Evolutionary conservation across 805 yeast species (phyloP).

Genomic region (Starmerella davenportii): DNA sequence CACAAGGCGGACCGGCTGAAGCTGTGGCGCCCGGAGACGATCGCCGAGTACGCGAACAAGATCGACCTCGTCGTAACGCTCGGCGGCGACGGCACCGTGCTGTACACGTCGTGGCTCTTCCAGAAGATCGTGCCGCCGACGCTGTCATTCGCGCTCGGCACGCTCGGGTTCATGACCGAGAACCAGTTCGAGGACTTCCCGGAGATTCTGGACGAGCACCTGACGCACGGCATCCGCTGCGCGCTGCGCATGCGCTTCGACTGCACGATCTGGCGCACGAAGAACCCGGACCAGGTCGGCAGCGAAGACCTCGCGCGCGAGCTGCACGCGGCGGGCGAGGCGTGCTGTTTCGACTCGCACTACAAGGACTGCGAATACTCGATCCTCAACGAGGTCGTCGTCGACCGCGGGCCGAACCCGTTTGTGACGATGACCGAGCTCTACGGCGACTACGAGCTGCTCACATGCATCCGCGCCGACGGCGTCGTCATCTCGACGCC

Average conservation of each 20-base stretch:
- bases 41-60: slow-evolving; percentile 25
- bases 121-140: slow-evolving; percentile 82
- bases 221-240: slow-evolving; percentile 55
- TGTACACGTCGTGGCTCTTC: slow-evolving; percentile 72
- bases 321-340: slow-evolving; percentile 26
- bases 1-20: slow-evolving; percentile 29
- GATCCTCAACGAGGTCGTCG: slow-evolving; percentile 73
- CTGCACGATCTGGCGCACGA: slow-evolving; percentile 38
- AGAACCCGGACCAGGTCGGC: slow-evolving; percentile 21
- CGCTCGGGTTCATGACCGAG: slow-evolving; percentile 81
- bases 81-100: slow-evolving; percentile 95
- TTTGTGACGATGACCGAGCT: slow-evolving; percentile 77
- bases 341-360: slow-evolving; percentile 10
- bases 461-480: slow-evolving; percentile 87
- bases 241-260: slow-evolving; percentile 76
- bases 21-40: slow-evolving; percentile 51
- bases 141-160: slow-evolving; percentile 72
- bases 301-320: slow-evolving; percentile 24
- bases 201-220: slow-evolving; percentile 35
- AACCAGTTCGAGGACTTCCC: slow-evolving; percentile 62
- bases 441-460: slow-evolving; percentile 67
- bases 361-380: slow-evolving; percentile 29
- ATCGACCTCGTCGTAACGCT: slow-evolving; percentile 70
- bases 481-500: slow-evolving; percentile 88
- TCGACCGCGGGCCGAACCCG: slow-evolving; percentile 89